Conservation (phyloP, 441 rosid genomes). For the Pelargonium myrrhifolium region DNA sequence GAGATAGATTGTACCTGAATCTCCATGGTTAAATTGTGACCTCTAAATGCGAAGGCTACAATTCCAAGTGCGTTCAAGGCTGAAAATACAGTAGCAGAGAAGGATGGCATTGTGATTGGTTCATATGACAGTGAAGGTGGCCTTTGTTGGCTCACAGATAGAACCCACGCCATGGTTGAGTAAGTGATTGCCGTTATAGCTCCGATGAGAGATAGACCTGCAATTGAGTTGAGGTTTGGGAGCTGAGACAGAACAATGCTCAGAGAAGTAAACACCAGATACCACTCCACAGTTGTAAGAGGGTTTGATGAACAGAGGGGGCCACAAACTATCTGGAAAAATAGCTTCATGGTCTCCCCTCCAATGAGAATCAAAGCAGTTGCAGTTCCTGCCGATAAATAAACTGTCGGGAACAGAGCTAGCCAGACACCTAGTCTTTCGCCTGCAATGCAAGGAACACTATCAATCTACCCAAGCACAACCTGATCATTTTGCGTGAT, state of each 20-base stretch:
- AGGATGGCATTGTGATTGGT: slow-evolving; percentile 60
- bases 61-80: slow-evolving; percentile 91
- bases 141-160: slow-evolving; percentile 84
- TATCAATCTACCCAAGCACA: not conserved
- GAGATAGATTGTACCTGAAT: slow-evolving; percentile 59
- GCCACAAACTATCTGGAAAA: slow-evolving; percentile 88
- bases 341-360: slow-evolving; percentile 92
- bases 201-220: slow-evolving; percentile 87
- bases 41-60: slow-evolving; percentile 85
- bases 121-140: slow-evolving; percentile 71
- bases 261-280: slow-evolving; percentile 81
- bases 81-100: slow-evolving; percentile 53
- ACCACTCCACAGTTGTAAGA: slow-evolving; percentile 89
- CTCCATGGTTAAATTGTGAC: slow-evolving; percentile 79
- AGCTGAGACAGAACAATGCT: slow-evolving; percentile 94
- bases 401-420: slow-evolving; percentile 87
- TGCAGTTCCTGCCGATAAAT: slow-evolving; percentile 92
- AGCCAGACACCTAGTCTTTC: slow-evolving; percentile 89
- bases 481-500: not conserved
- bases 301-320: slow-evolving; percentile 83
- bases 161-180: slow-evolving; percentile 91
- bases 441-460: slow-evolving; percentile 37
- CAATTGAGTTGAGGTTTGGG: slow-evolving; percentile 92
- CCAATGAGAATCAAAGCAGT: slow-evolving; percentile 85
- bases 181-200: slow-evolving; percentile 90